phyloP scores from a whole-genome alignment of 2,329 filamentous ascomycete species.

The Claviceps citrina region DNA sequence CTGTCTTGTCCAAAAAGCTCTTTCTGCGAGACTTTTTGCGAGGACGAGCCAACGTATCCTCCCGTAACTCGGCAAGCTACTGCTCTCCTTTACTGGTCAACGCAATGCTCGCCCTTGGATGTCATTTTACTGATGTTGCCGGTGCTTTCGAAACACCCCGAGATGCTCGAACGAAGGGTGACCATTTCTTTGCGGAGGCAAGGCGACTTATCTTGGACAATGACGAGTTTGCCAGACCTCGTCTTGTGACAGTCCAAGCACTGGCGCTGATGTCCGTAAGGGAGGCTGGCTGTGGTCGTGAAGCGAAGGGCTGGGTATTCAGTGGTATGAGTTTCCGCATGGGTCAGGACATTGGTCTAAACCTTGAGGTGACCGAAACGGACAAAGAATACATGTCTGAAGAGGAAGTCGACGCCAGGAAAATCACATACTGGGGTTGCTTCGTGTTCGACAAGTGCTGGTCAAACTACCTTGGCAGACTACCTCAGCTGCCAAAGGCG shows the following conservation, averaged over 20 bases:
- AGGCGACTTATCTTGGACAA: conserved; percentile 81
- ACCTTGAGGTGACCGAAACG: conserved; percentile 61
- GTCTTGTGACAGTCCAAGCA: conserved; percentile 81
- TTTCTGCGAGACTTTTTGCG: conserved; percentile 75
- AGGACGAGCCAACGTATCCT: conserved; percentile 44
- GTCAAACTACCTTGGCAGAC: conserved; percentile 88
- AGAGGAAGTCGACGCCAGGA: conserved; percentile 72
- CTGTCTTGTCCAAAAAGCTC: conserved; percentile 68
- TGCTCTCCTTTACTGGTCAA: conserved; percentile 87
- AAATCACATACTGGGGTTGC: conserved; percentile 94
- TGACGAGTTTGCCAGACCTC: conserved; percentile 82
- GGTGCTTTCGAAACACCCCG: conserved; percentile 56
- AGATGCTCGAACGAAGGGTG: conserved; percentile 74
- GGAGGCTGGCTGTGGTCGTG: conserved; percentile 84
- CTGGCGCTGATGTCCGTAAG: conserved; percentile 89
- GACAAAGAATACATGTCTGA: conserved; percentile 51
- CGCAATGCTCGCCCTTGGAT: conserved; percentile 81
- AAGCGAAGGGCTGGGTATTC: conserved; percentile 95
- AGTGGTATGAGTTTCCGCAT: conserved; percentile 97
- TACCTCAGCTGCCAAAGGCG: conserved; percentile 69
- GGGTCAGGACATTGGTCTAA: conserved; percentile 85
- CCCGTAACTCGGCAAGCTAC: conserved; percentile 45
- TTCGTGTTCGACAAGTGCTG: conserved; percentile 98
- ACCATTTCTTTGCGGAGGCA: conserved; percentile 90
- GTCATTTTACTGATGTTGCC: conserved; percentile 71